Conservation (phyloP, 2,329 filamentous ascomycete species). For the Penicillium sp. region DNA sequence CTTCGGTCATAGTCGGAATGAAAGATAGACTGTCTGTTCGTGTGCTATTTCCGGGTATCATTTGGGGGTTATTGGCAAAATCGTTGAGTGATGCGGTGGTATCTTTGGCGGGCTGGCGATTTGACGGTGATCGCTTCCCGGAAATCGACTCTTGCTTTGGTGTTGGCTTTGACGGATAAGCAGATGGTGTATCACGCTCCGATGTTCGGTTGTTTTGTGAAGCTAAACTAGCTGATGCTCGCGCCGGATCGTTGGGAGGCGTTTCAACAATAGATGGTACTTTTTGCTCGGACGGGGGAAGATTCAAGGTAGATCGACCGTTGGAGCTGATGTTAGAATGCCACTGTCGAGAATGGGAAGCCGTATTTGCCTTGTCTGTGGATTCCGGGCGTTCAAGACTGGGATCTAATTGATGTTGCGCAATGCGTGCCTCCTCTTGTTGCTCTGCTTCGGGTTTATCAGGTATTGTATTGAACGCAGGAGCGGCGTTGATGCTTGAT, state of each 20-base stretch:
- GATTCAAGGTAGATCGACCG: constrained; percentile 50
- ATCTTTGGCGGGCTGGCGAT: constrained; percentile 34
- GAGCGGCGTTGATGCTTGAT: constrained; percentile 19
- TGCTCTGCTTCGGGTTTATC: constrained; percentile 24
- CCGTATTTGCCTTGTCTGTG: constrained; percentile 26
- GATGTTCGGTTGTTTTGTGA: constrained; percentile 39
- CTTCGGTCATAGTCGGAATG: constrained; percentile 68
- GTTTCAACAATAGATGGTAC: constrained; percentile 60
- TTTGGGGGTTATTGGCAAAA: constrained; percentile 59
- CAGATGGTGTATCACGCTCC: constrained; percentile 41
- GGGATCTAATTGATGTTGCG: constrained; percentile 16
- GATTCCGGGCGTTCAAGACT: constrained; percentile 28
- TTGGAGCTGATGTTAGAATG: constrained; percentile 54
- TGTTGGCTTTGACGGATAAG: constrained; percentile 12
- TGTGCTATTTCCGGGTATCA: constrained; percentile 62
- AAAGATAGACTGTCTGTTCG: constrained; percentile 74
- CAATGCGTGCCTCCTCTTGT: constrained; percentile 9
- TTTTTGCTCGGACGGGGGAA: constrained; percentile 44
- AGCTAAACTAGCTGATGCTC: constrained; percentile 22
- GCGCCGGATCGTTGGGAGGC: constrained; percentile 46
- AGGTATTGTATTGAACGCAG: constrained; percentile 27
- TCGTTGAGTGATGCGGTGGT: constrained; percentile 56
- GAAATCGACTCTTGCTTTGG: constrained; percentile 44
- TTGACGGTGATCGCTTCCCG: constrained; percentile 31
- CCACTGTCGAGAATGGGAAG: constrained; percentile 45